phyloP scores from a whole-genome alignment of 139 green algal species.

The Chlorella sp. region DNA sequence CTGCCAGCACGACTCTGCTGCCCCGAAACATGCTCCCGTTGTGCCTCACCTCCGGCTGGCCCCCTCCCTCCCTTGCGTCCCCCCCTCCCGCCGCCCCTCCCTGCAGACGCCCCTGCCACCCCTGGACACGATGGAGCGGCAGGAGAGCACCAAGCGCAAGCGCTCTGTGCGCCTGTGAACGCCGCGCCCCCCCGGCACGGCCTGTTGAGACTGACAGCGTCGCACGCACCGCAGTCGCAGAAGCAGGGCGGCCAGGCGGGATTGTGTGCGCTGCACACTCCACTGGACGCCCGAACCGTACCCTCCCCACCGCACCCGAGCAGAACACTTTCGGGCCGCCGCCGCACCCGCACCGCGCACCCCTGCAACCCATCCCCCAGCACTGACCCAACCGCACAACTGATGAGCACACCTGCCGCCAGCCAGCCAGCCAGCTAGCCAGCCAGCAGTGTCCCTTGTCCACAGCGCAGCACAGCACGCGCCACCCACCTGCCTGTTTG shows the following conservation, averaged over 20 bases:
- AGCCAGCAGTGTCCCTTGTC: neutral
- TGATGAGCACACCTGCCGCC: constrained; percentile 23
- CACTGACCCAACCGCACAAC: neutral
- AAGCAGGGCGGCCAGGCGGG: too few species aligned
- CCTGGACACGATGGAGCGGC: constrained; percentile 8
- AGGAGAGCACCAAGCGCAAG: constrained; percentile 40
- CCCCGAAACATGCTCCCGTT: neutral
- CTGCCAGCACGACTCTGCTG: neutral
- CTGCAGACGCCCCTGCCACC: neutral
- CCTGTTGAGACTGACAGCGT: too few species aligned
- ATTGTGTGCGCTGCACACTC: too few species aligned
- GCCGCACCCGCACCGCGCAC: neutral
- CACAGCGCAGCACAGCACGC: neutral
- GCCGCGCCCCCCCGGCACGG: neutral
- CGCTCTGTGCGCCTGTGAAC: neutral
- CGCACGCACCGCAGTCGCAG: too few species aligned
- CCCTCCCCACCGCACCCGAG: too few species aligned
- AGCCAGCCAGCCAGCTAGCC: neutral
- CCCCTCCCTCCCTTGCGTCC: neutral
- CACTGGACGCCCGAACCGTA: too few species aligned
- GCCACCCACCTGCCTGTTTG: neutral
- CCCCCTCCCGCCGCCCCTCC: neutral
- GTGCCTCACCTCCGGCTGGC: neutral
- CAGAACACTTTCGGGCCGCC: neutral
- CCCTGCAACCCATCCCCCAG: neutral